Base-by-base conservation (phyloP, 2,329 filamentous ascomycete species). In the Ophiocordyceps australis region DNA sequence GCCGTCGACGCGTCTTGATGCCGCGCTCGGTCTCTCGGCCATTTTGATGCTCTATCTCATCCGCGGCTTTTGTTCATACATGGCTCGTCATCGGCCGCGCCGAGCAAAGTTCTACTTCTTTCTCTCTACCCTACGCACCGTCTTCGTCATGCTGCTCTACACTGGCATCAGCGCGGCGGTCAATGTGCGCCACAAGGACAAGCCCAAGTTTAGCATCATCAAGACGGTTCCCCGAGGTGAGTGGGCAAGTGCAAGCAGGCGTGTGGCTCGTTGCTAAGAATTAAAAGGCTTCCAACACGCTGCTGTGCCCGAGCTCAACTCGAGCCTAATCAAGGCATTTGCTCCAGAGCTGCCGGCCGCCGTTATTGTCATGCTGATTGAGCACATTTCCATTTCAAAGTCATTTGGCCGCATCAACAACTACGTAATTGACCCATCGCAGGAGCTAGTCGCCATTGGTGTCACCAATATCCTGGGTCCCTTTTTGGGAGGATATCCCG, bases 311-410 rank as follows among this genome's bases (percentile, higher is more conserved):
- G 55, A 47, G 1, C 52, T 85, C 38, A 69, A 72, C 43, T 45
- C 42, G 0, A 44, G 51, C 3, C 63, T 85, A 33, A 63, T 86
- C 43, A 55, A 52, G 2, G 51, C 68, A 3, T 75, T 85, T 35
- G 57, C 62, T 2, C 57, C 57, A 16, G 63, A 89, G 32, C 52
- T 85, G 8, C 78, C 79, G 0, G 73, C 73, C 9, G 68, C 74
- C 2, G 67, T 83, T 30, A 85, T 85, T 36, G 85, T 98, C n/a
- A 62, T 95, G 30, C 62, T 95, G 19, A 91, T 95, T 32, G 89
- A 95, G 51, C 86, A 95, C 46, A 93, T 95, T 39, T 83, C 86
- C 24, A 94, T 95, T 34, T 82, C 85, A 12, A 98, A 95, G 49
- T 94, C 86, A 0, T 95, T 98, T 38, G 89, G 89, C 8, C 70